Conservation (phyloP, 1,139 yeast genomes). For the Saccharomycopsis hybrid region DNA sequence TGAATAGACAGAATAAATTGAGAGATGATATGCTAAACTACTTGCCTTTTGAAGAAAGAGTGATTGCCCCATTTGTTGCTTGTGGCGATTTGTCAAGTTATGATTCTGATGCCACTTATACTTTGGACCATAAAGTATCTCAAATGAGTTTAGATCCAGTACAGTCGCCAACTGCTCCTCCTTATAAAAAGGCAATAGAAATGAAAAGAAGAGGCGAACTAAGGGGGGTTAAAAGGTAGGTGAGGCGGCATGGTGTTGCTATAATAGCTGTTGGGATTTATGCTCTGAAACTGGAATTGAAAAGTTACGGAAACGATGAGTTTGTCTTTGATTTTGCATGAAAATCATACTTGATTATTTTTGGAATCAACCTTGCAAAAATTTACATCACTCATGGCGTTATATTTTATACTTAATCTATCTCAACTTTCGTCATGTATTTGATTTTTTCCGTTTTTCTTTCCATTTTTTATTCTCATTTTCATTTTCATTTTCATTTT, state of each 20-base stretch:
- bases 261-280: too few relatives aligned
- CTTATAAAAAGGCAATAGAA: conserved; percentile 86
- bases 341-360: too few relatives aligned
- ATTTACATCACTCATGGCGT: neutral
- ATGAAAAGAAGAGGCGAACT: conserved; percentile 73
- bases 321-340: too few relatives aligned
- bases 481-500: too few relatives aligned
- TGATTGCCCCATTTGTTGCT: conserved; percentile 81
- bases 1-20: conserved; percentile 28
- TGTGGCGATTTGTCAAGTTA: conserved; percentile 86
- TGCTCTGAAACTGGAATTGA: too few relatives aligned
- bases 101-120: conserved; percentile 92
- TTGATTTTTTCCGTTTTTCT: too few relatives aligned
- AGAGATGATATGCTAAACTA: conserved; percentile 33
- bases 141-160: conserved; percentile 70
- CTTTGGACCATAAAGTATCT: conserved; percentile 28
- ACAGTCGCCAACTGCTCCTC: conserved; percentile 94
- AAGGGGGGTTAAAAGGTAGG: too few relatives aligned
- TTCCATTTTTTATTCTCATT: too few relatives aligned
- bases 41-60: conserved; percentile 53
- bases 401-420: neutral
- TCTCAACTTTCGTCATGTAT: neutral
- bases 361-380: too few relatives aligned
- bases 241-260: too few relatives aligned
- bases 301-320: too few relatives aligned